Conservation (phyloP, 352 stramenopile species). For the Globisporangium solare region DNA sequence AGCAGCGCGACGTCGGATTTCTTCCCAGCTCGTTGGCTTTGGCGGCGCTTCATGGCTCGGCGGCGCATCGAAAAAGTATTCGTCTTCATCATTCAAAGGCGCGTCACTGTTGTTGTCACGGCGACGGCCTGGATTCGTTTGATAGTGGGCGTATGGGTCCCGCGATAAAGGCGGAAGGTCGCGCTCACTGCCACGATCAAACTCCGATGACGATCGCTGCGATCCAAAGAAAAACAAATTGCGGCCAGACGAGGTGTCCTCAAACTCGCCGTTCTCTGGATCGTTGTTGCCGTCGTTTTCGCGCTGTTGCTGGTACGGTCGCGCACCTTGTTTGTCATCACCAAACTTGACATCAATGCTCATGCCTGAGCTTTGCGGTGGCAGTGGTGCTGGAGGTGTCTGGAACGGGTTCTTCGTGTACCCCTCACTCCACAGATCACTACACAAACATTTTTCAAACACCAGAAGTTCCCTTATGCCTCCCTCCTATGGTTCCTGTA, state of each 20-base stretch:
- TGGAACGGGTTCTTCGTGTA: constrained; percentile 12
- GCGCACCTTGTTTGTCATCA: no score
- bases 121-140: constrained; percentile 10
- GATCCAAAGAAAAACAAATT: constrained; percentile 54
- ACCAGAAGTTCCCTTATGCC: neutral
- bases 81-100: constrained; percentile 29
- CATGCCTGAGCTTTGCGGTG: neutral
- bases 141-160: constrained; percentile 30
- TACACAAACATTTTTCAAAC: constrained; percentile 6
- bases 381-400: neutral
- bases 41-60: constrained; percentile 17
- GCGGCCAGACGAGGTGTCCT: constrained; percentile 17
- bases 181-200: constrained; percentile 7
- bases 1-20: constrained; percentile 59
- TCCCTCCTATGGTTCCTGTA: no score
- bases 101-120: constrained; percentile 10
- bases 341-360: no score
- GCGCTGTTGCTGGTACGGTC: neutral
- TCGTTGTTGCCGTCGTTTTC: constrained; percentile 14
- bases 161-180: constrained; percentile 29
- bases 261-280: constrained; percentile 10
- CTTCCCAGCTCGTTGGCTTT: constrained; percentile 71
- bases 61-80: constrained; percentile 42
- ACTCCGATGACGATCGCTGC: constrained; percentile 10
- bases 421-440: constrained; percentile 40